A percentile compares a stretch with the other conserved stretches of the same genome.
phyloP scores from a whole-genome alignment of 2,329 filamentous ascomycete species.

The Talaromyces sp. region DNA sequence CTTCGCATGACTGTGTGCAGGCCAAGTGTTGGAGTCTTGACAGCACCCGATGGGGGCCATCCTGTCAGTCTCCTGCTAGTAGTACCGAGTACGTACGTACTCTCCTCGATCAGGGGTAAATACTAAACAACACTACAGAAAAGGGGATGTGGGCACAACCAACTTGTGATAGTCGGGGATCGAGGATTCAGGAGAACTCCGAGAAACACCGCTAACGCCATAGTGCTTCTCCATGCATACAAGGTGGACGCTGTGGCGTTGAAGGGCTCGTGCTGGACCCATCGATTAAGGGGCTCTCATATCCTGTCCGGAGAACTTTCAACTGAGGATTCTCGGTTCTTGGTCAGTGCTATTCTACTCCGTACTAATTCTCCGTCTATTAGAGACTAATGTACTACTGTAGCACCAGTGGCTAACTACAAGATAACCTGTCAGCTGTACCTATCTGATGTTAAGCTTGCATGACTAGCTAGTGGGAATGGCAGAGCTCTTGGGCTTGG shows the following conservation, averaged over 20 bases:
- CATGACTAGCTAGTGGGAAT: not conserved
- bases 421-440: no score
- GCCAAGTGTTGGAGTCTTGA: not conserved
- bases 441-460: not conserved
- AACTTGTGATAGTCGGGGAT: not conserved
- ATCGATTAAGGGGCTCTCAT: not conserved
- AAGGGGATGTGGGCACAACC: not conserved
- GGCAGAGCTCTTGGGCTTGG: not conserved
- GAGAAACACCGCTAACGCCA: not conserved
- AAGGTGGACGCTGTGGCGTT: conserved; percentile 7
- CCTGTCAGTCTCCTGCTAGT: not conserved
- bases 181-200: not conserved
- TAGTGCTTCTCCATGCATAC: not conserved
- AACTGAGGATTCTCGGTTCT: not conserved
- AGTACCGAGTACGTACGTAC: no score
- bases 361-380: not conserved
- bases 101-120: not conserved
- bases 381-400: no score
- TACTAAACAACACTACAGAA: not conserved
- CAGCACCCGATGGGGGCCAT: not conserved
- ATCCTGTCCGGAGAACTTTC: not conserved
- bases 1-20: not conserved
- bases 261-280: conserved; percentile 10
- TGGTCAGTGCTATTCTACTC: not conserved
- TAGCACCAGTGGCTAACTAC: no score